Evolutionary conservation across 768 basidiomycete species (phyloP), one percentile per base, ranked within the genome.

Genomic region (Tubosaeta sp.): DNA sequence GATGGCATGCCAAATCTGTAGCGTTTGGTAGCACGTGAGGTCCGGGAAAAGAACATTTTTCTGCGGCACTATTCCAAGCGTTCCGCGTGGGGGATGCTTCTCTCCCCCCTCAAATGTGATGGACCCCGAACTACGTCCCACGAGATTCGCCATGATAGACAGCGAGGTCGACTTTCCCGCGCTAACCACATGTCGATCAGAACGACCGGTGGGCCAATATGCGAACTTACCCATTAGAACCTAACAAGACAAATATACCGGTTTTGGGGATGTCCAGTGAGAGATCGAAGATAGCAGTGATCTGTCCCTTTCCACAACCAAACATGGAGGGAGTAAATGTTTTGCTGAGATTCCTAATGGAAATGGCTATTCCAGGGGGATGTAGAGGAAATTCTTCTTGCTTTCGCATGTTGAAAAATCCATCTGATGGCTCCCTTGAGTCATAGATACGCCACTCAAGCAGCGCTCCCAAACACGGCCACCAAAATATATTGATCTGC

Each of bases 11-110:
- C 87, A 90, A 27, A 90, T 77, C 1, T 76, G 72, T 13, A 90
- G 70, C 2, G 86, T 88, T 68, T 91, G 85, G 43, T 81, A 71
- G 62, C 87, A 90, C 1, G 83, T 77, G 19, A 91, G 69, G 48
- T 90, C 87, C 0, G 86, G 80, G 62, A 90, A 87, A 3, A 91
- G 73, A 5, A 91, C 87, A 58, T 91, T 90, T 71, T 87, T 89
- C 70, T 90, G 88, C 1, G 87, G 86, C 0, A 88, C 87, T 51
- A 91, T 83, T 2, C 89, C 88, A 14, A 91, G 63, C 0, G 79
- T 79, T 7, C 87, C 86, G 0, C 80, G 81, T 5, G 83, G 72
- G 7, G 84, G 83, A 25, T 71, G 72, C 35, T 74, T 60, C 16
- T 69, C 64, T 0, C 81, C 81, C 30, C 81, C 81, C 58, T 79